Evolutionary conservation across 306 rosid genomes (phyloP), one percentile per base, ranked within the genome.

Genomic region (Quercus engelmannii): DNA sequence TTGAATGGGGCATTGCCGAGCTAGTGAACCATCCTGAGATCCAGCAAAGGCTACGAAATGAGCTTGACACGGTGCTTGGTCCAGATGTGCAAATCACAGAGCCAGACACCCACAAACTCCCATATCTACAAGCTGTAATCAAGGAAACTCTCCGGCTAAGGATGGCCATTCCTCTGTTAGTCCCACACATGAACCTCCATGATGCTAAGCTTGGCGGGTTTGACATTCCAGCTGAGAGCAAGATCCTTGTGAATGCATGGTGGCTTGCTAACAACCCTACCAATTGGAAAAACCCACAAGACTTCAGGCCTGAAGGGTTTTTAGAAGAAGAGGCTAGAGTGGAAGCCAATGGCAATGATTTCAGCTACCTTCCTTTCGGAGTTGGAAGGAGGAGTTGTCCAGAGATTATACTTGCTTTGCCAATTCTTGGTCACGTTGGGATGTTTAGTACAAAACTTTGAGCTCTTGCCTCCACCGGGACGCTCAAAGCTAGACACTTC

Each of bases 1-100:
- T 93, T 91, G 98, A 93, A 30, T 91, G 98, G 98, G 94, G 90
- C 26, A 93, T 90, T 78, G 98, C 97, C 8, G 97, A 93, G 87
- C 38, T 93, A 33, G 97, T 93, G 2, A 93, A 90, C 56, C 80
- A 90, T 77, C 97, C 94, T 61, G 69, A 19, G 0, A 89, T 91
- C 1, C 98, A 93, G 72, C 51, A 20, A 56, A 91, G 87, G 79
- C 84, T 93, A 31, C 88, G 95, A 0, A 79, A 93, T 0, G 98
- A 91, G 43, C 9, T 35, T 35, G 9, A 35, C 43, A 6, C 10
- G 43, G 43, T 35, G 43, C 43, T 35, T 35, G 2, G 43, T 35
- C 43, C 9, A 6, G 43, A 10, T 0, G 43, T 35, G 43, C 43
- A 35, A 35, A 35, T 91, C 0, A 93, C 93, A 3, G 91, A 91